Evolutionary conservation across 1,284 basidiomycete genomes (phyloP).

Genomic region (Boletus holoroseus): DNA sequence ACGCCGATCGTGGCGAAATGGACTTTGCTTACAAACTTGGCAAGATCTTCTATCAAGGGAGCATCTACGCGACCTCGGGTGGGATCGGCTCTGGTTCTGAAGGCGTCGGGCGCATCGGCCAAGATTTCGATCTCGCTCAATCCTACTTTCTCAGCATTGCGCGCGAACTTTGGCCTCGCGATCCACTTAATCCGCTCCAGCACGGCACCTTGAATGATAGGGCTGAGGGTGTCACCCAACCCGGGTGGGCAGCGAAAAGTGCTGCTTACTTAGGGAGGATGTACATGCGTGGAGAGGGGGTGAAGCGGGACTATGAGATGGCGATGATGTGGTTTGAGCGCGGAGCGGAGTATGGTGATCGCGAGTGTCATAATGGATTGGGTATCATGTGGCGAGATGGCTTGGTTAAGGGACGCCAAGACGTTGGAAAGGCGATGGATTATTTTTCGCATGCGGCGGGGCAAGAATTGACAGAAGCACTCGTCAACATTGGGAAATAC

Average conservation of each 20-base stretch:
- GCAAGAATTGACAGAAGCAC: slow-evolving; percentile 83
- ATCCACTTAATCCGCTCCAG: slow-evolving; percentile 53
- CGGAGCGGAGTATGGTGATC: slow-evolving; percentile 76
- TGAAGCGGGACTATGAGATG: slow-evolving; percentile 66
- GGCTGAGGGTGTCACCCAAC: slow-evolving; percentile 53
- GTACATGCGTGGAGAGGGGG: slow-evolving; percentile 92
- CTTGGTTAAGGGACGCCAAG: slow-evolving; percentile 59
- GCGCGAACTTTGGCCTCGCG: slow-evolving; percentile 77
- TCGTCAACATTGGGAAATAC: slow-evolving; percentile 85
- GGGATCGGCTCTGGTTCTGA: slow-evolving; percentile 82
- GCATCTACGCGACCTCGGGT: slow-evolving; percentile 67
- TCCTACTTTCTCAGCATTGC: slow-evolving; percentile 82
- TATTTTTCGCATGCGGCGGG: slow-evolving; percentile 80
- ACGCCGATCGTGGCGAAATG: slow-evolving; percentile 83
- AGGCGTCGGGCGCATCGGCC: slow-evolving; percentile 74
- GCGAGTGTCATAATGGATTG: slow-evolving; percentile 83
- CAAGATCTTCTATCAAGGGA: slow-evolving; percentile 91
- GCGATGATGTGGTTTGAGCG: slow-evolving; percentile 92
- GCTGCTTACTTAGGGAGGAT: slow-evolving; percentile 88
- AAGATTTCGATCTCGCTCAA: slow-evolving; percentile 69
- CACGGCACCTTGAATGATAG: slow-evolving; percentile 36
- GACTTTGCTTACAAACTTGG: slow-evolving; percentile 85
- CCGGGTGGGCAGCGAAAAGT: slow-evolving; percentile 69
- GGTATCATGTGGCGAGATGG: slow-evolving; percentile 93
- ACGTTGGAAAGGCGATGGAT: slow-evolving; percentile 61